These are phyloP conservation scores for Eimeria necatrix DNA, from an alignment of 169 alveolate genomes.

Conservation along the genomic window DNA sequence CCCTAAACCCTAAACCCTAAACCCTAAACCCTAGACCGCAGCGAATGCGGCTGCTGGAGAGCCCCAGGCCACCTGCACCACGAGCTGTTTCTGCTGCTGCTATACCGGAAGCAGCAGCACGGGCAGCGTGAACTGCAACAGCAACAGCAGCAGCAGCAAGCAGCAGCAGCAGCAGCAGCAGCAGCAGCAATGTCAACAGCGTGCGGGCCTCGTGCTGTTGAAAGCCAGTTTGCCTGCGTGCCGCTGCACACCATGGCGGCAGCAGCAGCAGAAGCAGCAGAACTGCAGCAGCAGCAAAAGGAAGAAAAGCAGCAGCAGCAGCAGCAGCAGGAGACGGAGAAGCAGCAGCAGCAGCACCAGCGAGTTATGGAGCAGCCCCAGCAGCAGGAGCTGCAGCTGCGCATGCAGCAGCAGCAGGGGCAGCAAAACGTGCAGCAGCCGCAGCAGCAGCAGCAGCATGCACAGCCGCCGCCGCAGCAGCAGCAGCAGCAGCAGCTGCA, in stretches of 20 bases:
- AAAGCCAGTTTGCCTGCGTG: background rate
- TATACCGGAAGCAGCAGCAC: slow-evolving; percentile 1
- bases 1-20: background rate
- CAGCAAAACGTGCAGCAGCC: background rate
- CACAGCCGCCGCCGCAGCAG: slow-evolving; percentile 10
- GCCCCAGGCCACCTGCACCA: background rate
- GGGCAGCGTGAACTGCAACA: background rate
- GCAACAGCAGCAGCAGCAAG: background rate
- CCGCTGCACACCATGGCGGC: background rate
- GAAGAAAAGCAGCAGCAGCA: background rate
- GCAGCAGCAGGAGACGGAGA: background rate
- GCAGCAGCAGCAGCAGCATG: background rate
- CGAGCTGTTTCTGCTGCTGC: slow-evolving; percentile 1
- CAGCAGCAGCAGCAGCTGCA: slow-evolving; percentile 64
- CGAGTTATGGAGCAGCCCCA: background rate
- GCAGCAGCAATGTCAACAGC: background rate
- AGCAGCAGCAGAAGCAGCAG: background rate
- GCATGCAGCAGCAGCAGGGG: background rate
- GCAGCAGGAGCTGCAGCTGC: background rate
- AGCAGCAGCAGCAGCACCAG: background rate
- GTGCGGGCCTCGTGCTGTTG: background rate
- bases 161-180: background rate
- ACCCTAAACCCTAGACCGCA: background rate
- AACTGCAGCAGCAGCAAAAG: background rate
- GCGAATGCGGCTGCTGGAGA: background rate